Percentiles rank a stretch among this genome's conserved stretches.
These are phyloP conservation scores for Calycina herbarum DNA, from an alignment of 2,329 filamentous ascomycete species.

Conservation along the genomic window DNA sequence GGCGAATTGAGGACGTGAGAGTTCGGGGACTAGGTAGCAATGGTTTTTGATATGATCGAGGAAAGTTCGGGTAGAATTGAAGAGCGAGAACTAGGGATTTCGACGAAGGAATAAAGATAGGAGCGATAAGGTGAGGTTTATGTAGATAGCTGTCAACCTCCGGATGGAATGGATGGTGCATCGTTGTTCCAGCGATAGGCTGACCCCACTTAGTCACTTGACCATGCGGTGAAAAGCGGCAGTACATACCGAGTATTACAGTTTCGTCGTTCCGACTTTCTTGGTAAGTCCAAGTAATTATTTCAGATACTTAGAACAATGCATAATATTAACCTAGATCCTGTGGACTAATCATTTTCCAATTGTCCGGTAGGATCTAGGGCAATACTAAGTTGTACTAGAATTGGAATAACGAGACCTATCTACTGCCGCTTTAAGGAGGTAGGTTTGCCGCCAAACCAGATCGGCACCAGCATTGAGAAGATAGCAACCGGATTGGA, in stretches of 20 bases:
- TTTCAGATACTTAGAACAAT: no score
- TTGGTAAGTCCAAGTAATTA: no score
- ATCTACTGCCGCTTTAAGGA: no score
- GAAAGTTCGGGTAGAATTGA: conserved; percentile 5
- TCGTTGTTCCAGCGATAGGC: conserved; percentile 17
- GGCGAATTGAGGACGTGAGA: not conserved
- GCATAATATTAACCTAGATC: no score
- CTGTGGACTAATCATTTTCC: no score
- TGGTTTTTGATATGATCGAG: not conserved
- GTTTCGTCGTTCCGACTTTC: no score
- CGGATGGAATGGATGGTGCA: conserved; percentile 13
- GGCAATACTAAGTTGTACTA: no score
- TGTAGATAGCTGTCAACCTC: conserved; percentile 22
- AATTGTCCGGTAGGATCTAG: no score
- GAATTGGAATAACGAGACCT: no score
- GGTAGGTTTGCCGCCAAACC: conserved; percentile 23
- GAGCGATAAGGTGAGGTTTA: conserved; percentile 26
- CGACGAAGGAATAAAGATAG: conserved; percentile 12
- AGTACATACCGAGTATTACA: no score
- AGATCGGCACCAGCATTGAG: conserved; percentile 17
- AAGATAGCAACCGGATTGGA: conserved; percentile 15
- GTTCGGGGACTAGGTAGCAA: not conserved
- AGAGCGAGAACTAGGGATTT: not conserved
- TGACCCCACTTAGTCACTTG: conserved; percentile 27
- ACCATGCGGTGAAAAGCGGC: conserved; percentile 3